These are phyloP conservation scores for Royoungia palumana DNA, from an alignment of 768 basidiomycete genomes.

Conservation along the genomic window DNA sequence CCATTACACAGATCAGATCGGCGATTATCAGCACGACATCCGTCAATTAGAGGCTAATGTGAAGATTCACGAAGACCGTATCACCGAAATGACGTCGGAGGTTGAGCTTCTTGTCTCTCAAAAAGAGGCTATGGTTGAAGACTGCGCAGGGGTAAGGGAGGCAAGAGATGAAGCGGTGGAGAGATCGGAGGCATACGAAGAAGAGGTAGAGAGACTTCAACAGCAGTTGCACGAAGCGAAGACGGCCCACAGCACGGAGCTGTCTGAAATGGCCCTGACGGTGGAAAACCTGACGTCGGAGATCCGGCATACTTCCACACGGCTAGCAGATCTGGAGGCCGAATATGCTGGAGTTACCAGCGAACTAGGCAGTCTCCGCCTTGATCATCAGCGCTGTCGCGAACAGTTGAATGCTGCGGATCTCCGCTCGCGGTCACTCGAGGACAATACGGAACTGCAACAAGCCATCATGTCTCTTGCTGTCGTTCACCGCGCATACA, in stretches of 20 bases:
- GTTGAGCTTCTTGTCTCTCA: conserved; percentile 62
- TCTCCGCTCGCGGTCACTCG: conserved; percentile 10
- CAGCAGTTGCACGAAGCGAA: conserved; percentile 18
- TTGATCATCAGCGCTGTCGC: conserved; percentile 7
- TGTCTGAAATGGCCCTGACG: conserved; percentile 39
- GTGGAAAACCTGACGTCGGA: conserved; percentile 35
- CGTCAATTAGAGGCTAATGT: conserved; percentile 73
- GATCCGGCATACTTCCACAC: conserved; percentile 25
- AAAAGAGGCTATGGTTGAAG: conserved; percentile 81
- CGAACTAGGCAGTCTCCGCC: conserved; percentile 14
- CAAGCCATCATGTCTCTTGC: conserved; percentile 26
- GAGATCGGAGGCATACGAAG: conserved; percentile 58
- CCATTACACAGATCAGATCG: conserved; percentile 70
- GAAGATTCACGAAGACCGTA: conserved; percentile 68
- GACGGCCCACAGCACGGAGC: conserved; percentile 31
- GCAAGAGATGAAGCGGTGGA: conserved; percentile 62
- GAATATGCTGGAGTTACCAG: conserved; percentile 14
- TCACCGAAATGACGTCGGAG: conserved; percentile 67
- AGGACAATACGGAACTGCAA: conserved; percentile 9
- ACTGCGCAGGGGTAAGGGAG: conserved; percentile 75
- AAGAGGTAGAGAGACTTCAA: conserved; percentile 50
- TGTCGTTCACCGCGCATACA: conserved; percentile 17
- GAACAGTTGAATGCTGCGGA: conserved; percentile 5
- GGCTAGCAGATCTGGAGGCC: conserved; percentile 12
- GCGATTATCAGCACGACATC: conserved; percentile 76